These are phyloP conservation scores for Apiospora koreana DNA, from an alignment of 2,329 filamentous ascomycete genomes.

Conservation along the genomic window DNA sequence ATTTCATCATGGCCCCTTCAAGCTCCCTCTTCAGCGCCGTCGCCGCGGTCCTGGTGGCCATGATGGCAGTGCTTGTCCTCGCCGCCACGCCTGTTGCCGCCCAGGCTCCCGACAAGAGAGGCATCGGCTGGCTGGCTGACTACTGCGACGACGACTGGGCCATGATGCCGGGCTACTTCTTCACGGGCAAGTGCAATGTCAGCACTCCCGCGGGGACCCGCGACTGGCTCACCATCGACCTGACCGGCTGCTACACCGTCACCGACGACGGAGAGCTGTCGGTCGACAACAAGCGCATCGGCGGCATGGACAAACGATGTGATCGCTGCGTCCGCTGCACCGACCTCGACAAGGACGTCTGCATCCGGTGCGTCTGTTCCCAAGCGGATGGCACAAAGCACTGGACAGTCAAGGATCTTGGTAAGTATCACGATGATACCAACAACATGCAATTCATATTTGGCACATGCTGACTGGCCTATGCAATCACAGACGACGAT, in stretches of 20 bases:
- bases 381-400: background rate
- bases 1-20: background rate
- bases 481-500: background rate
- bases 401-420: slow-evolving; percentile 1
- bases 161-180: background rate
- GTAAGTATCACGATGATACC: background rate
- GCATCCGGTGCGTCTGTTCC: background rate
- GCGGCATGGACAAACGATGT: slow-evolving; percentile 4
- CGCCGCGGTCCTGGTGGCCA: background rate
- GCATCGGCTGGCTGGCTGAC: slow-evolving; percentile 9
- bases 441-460: too few relatives aligned
- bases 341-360: background rate
- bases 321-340: background rate
- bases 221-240: background rate
- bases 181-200: slow-evolving; percentile 1
- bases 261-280: background rate
- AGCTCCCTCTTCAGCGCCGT: background rate
- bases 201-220: background rate
- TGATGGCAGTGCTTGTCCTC: background rate
- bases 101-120: background rate
- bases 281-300: background rate
- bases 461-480: background rate
- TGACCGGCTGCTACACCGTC: background rate
- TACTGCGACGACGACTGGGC: slow-evolving; percentile 11
- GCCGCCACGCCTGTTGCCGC: background rate